Evolutionary conservation across 345 rosid genomes (phyloP), one percentile per base, ranked within the genome.

Genomic region (Ceriops zippeliana): DNA sequence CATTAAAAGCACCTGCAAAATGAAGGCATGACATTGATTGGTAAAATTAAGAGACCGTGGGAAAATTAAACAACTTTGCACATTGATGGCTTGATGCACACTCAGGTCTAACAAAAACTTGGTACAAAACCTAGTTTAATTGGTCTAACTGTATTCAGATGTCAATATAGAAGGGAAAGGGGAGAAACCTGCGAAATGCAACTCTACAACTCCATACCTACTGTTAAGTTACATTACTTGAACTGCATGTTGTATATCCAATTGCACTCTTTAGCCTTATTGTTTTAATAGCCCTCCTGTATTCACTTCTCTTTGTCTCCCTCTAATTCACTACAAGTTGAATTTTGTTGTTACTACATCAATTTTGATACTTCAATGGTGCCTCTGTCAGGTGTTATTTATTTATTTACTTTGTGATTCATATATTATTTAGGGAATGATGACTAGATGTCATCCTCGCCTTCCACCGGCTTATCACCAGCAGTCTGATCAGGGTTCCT

Each of bases 1-100:
- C 84, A 91, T 72, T 34, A 91, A 72, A 79, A 95, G 93, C 53
- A 91, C 93, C 99, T 95, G 80, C 47, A 85, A 56, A 19, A 49
- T 65, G 52, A 52, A 61, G 51, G 22, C 52, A 56, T 1, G 19
- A 3, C 68, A 5, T 42, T 62, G 64, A 60, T 7, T 15, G 54
- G 52, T 35, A 47, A 42, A 30, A 24, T 3, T 26, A 65, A 31
- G 58, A 61, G 19, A 64, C 32, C 24, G n/a, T 62, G 68, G 47
- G 4, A 38, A 42, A 21, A 58, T 54, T n/a, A 28, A 22, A n/a
- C 58, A 54, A 7, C 27, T 8, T n/a, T n/a, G 15, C 9, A n/a
- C 16, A 16, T 54, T 54, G 3, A 7, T 9, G 11, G 16, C 28
- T 54, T 54, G 58, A 54, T 2, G 35, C 37, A 52, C 13, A 28